phyloP scores from a whole-genome alignment of 805 yeast genomes.

The Tetrapisispora namnaoensis region DNA sequence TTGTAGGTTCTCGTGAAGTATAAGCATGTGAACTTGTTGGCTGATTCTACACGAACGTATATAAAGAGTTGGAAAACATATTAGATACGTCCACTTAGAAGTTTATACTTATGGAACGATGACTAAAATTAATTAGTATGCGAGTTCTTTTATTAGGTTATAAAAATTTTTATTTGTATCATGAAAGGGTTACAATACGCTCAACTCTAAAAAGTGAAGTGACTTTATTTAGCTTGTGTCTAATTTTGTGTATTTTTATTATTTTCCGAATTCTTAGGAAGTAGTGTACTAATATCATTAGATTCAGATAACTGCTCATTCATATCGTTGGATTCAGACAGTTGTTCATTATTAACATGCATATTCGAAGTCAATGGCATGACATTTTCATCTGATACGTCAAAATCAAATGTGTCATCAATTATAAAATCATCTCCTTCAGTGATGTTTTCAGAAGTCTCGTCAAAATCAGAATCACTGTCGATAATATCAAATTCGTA shows the following conservation, averaged over 20 bases:
- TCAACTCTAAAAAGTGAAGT: not conserved
- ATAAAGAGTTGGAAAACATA: not conserved
- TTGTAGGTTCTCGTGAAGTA: not conserved
- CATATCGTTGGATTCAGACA: not conserved
- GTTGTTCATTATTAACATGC: not conserved
- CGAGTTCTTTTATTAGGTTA: not conserved
- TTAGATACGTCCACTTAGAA: too few species aligned
- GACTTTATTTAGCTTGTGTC: not conserved
- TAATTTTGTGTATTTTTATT: not conserved
- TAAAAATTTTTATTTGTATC: too few species aligned
- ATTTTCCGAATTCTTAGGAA: not conserved
- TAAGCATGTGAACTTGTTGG: not conserved
- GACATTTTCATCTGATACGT: constrained; percentile 26
- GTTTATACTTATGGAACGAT: not conserved
- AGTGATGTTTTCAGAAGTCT: constrained; percentile 17
- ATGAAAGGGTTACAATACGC: not conserved
- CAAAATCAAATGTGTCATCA: constrained; percentile 26
- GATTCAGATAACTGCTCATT: constrained; percentile 1
- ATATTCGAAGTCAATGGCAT: not conserved
- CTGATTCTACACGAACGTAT: not conserved
- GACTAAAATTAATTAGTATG: not conserved
- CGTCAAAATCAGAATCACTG: constrained; percentile 40
- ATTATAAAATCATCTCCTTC: constrained; percentile 14
- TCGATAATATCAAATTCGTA: constrained; percentile 72
- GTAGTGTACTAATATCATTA: not conserved